These are phyloP conservation scores for Calonectria multiphialidica DNA, from an alignment of 2,329 filamentous ascomycete genomes.

Conservation along the genomic window DNA sequence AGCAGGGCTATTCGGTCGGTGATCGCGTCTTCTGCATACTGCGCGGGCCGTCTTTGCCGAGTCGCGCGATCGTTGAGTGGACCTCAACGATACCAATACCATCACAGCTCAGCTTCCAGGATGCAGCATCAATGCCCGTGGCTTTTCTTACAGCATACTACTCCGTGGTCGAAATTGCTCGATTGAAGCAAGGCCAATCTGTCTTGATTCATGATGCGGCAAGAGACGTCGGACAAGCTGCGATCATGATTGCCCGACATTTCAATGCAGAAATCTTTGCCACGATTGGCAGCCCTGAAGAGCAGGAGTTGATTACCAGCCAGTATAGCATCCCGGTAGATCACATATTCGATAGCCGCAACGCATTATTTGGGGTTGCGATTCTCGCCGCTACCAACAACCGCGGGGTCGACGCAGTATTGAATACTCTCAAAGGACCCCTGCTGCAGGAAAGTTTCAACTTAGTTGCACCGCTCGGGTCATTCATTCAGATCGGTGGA, in stretches of 20 bases:
- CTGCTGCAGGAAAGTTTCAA: constrained; percentile 14
- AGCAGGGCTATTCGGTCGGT: neutral
- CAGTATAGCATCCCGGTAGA: constrained; percentile 21
- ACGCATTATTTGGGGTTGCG: neutral
- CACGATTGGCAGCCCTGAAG: constrained; percentile 47
- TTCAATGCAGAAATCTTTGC: constrained; percentile 42
- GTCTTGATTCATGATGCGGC: constrained; percentile 45
- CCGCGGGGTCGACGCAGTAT: constrained; percentile 4
- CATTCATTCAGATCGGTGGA: constrained; percentile 8
- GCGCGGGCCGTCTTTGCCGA: neutral
- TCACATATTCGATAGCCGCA: constrained; percentile 11
- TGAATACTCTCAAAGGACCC: constrained; percentile 9
- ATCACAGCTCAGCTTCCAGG: constrained; percentile 4
- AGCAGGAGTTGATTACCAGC: constrained; percentile 24
- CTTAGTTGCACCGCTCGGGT: constrained; percentile 1
- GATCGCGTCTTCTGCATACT: constrained; percentile 1
- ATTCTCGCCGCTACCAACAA: neutral
- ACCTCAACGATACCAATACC: neutral
- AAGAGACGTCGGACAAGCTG: constrained; percentile 42
- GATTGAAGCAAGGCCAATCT: constrained; percentile 26
- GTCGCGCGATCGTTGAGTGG: neutral
- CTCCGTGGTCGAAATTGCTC: neutral
- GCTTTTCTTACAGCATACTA: constrained; percentile 14
- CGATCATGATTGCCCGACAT: constrained; percentile 39
- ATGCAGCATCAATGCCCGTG: constrained; percentile 17